Evolutionary conservation across 345 rosid species (phyloP), one percentile per base, ranked within the genome.

Genomic region (Eucalyptus polybractea): DNA sequence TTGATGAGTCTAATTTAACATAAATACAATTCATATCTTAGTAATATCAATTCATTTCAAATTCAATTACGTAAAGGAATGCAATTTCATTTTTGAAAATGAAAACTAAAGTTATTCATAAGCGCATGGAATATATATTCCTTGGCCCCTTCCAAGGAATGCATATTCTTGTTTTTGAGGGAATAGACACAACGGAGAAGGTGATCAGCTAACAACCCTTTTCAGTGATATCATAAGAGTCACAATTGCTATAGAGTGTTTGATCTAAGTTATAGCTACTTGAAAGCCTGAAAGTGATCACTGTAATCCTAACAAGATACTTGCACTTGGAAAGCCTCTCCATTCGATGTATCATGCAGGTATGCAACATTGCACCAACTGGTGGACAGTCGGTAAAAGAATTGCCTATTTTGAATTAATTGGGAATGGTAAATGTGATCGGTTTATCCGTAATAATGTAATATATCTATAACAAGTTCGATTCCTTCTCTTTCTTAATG

Each of bases 301-400:
- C 27, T 0, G 12, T 56, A 60, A 60, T 1, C 67, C 67, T 60
- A 60, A 7, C 29, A 27, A 27, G 67, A 60, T 60, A 60, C 67
- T 60, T 25, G 14, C n/a, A 60, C 29, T 60, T 25, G 4, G 14
- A 25, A 60, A 60, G 31, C n/a, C 67, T 60, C 67, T 27, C 67
- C 67, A 60, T 0, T 60, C 7, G 2, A 60, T 25, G n/a, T 60
- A 60, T 27, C 31, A 27, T 11, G 15, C 29, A 60, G n/a, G 14
- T 10, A 27, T 27, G 0, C 31, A 60, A 60, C 67, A 25, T 13
- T 60, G 14, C 67, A 60, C 67, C 13, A 1, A 60, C n/a, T 3
- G 11, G 60, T 22, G 27, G 0, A 54, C 1, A 54, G 60, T 4
- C 1, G 1, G 60, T 4, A 3, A 56, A 56, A 56, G 27, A 56